A percentile compares a stretch with the other conserved stretches of the same genome.
phyloP scores from a whole-genome alignment of 1,284 basidiomycete genomes.

The Irpex sp. region DNA sequence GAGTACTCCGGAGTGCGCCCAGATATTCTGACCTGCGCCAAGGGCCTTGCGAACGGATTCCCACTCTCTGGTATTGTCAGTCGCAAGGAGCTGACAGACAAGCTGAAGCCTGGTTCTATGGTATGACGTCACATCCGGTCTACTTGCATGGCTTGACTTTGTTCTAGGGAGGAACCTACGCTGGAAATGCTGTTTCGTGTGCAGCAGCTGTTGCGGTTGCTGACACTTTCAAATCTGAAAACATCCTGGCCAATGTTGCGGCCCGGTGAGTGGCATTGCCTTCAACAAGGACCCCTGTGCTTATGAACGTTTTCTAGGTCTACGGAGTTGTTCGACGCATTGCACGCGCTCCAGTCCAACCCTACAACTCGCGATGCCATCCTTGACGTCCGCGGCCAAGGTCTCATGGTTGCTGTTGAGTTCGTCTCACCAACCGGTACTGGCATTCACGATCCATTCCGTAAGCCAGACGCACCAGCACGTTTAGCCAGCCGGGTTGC shows the following conservation, averaged over 20 bases:
- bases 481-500: conserved; percentile 75
- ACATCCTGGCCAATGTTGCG: conserved; percentile 76
- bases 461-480: conserved; percentile 45
- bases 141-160: conserved; percentile 11
- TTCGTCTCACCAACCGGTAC: conserved; percentile 61
- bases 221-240: conserved; percentile 76
- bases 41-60: conserved; percentile 94
- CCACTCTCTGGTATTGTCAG: conserved; percentile 87
- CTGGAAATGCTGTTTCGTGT: conserved; percentile 86
- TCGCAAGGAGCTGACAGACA: conserved; percentile 80
- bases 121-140: conserved; percentile 32
- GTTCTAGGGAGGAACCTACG: conserved; percentile 80
- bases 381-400: conserved; percentile 75
- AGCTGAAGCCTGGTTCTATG: conserved; percentile 78
- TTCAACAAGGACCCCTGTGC: background rate
- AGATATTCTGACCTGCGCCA: conserved; percentile 89
- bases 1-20: conserved; percentile 81
- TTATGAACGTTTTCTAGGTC: conserved; percentile 45
- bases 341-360: conserved; percentile 54
- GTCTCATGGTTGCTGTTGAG: conserved; percentile 82
- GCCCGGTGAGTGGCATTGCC: conserved; percentile 44
- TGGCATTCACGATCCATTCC: conserved; percentile 39
- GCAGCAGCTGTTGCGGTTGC: conserved; percentile 83
- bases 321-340: conserved; percentile 61
- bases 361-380: conserved; percentile 52